phyloP scores from a whole-genome alignment of 2,329 filamentous ascomycete species.

The Didymella arachidicola region DNA sequence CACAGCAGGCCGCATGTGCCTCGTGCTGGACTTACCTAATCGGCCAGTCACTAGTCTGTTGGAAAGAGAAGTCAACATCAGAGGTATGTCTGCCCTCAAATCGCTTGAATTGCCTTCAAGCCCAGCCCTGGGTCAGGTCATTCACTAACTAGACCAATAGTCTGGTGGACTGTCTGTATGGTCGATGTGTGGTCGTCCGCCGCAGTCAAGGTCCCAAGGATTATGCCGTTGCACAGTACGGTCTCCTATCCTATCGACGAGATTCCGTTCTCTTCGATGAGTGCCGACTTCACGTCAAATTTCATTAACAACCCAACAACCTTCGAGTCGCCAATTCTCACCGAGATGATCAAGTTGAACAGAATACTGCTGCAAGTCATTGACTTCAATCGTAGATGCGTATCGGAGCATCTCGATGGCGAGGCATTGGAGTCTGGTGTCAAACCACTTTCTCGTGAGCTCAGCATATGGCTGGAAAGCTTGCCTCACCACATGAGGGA shows the following conservation, averaged over 20 bases:
- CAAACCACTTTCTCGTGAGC: conserved; percentile 28
- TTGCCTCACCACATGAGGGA: conserved; percentile 36
- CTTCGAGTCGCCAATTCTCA: conserved; percentile 30
- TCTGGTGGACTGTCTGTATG: conserved; percentile 39
- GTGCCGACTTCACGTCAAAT: conserved; percentile 20
- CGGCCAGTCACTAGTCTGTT: conserved; percentile 29
- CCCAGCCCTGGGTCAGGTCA: not conserved
- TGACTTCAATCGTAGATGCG: conserved; percentile 34
- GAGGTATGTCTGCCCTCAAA: conserved; percentile 15
- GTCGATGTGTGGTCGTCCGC: conserved; percentile 38
- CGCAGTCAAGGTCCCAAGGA: conserved; percentile 31
- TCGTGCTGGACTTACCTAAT: conserved; percentile 33
- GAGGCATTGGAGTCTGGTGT: conserved; percentile 26
- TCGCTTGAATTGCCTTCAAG: not conserved
- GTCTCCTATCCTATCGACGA: conserved; percentile 36
- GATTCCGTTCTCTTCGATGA: conserved; percentile 33
- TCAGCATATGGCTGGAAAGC: conserved; percentile 32
- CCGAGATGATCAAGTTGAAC: conserved; percentile 39
- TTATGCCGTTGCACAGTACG: conserved; percentile 32
- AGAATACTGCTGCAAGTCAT: conserved; percentile 33
- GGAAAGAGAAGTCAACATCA: conserved; percentile 36
- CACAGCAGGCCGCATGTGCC: conserved; percentile 33
- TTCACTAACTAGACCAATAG: not conserved
- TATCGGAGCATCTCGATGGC: conserved; percentile 35
- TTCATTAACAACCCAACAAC: conserved; percentile 20